These are phyloP conservation scores for Haplosporangium sp. DNA, from an alignment of 371 early-diverging fungal genomes.

Conservation along the genomic window DNA sequence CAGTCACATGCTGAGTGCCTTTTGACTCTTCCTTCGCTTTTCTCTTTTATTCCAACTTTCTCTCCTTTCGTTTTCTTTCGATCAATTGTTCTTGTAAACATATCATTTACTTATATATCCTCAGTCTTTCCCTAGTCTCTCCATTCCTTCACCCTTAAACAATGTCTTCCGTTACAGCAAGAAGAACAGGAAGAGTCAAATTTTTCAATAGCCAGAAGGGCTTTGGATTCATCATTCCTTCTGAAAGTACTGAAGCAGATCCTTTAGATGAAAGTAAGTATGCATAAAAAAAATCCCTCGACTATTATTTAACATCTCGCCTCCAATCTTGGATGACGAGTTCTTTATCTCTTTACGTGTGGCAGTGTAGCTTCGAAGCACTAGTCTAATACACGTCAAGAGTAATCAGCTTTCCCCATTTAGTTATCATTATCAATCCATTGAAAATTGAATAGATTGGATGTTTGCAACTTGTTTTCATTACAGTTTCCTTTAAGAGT, in stretches of 20 bases:
- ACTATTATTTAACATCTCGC: background rate
- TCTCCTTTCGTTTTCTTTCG: background rate
- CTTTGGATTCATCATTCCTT: slow-evolving; percentile 88
- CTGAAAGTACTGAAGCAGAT: slow-evolving; percentile 63
- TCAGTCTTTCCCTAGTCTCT: background rate
- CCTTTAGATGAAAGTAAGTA: slow-evolving; percentile 75
- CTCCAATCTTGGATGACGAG: background rate
- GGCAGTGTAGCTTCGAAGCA: background rate
- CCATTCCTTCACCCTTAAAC: slow-evolving; percentile 15
- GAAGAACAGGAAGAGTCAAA: slow-evolving; percentile 82
- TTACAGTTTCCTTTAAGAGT: background rate
- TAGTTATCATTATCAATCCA: too few species aligned
- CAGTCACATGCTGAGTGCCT: background rate
- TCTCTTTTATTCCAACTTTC: background rate
- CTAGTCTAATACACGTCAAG: too few species aligned
- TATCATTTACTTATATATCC: background rate
- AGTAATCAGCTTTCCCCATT: too few species aligned
- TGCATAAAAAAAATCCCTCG: background rate
- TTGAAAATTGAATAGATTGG: background rate
- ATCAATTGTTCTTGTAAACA: background rate
- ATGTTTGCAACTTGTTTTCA: background rate
- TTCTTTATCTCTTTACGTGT: background rate
- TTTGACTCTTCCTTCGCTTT: background rate
- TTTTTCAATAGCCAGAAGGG: slow-evolving; percentile 92
- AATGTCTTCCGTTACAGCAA: slow-evolving; percentile 51